Base-by-base conservation (phyloP, 768 basidiomycete genomes). In the Mycena capillaripes region DNA sequence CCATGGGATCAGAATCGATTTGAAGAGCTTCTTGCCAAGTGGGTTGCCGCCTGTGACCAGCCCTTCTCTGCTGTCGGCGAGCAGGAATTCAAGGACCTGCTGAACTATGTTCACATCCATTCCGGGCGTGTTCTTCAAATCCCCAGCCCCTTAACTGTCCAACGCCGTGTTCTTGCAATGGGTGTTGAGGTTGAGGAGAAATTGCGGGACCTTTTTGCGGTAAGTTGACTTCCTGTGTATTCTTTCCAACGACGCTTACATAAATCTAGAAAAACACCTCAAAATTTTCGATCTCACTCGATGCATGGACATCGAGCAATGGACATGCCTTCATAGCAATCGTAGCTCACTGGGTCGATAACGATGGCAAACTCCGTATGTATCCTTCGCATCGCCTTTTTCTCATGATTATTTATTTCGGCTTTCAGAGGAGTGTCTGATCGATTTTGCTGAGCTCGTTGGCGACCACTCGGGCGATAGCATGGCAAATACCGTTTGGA, bases 401-500 rank as follows among this genome's bases (percentile, higher is more conserved):
- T 16, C 29, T 27, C 1, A 2, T 5, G 16, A 27, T n/a, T n/a
- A n/a, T n/a, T n/a, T 16, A 29, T 52, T 29, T 52, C 3, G 1
- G 7, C 16, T 23, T 29, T 52, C 50, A 52, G 50, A 52, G 50
- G 50, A 52, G 50, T 52, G 50, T 7, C 50, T 52, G 25, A 52
- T 52, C 16, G 27, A 52, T 16, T 52, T 52, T 14, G 27, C 27
- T 12, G 50, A 52, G 27, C 50, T 52, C 14, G 50, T 52, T 17
- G 27, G 50, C 4, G 27, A 52, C 12, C 84, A 84, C 17, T 52
- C 50, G 14, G 50, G 50, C 7, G 50, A 52, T 3, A 48, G n/a
- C n/a, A 48, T 48, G 46, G 46, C 46, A 2, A 23, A n/a, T 48
- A 12, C 8, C 21, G 46, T 48, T 48, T 48, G 46, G 46, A 23